Evolutionary conservation across 2,329 filamentous ascomycete species (phyloP), one percentile per base, ranked within the genome.

Genomic region (Fusarium sp.): DNA sequence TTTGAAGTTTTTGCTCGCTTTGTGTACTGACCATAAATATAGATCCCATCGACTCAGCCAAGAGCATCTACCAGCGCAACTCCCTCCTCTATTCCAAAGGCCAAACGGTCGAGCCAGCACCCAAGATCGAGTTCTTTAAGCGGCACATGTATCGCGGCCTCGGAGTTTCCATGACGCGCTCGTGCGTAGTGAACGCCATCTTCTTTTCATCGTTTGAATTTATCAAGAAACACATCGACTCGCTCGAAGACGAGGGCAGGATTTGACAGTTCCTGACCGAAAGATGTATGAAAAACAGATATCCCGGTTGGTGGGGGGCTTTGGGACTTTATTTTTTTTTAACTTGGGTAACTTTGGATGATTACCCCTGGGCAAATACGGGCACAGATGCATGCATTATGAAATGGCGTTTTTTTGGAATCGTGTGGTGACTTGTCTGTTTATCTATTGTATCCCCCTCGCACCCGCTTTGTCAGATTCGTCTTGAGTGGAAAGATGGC

Each of bases 191-290:
- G 76, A 97, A 97, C 81, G 94, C 94, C 75, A 93, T 97, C 78
- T 97, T 97, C 87, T 97, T 97, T 85, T 95, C 93, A 50, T 93
- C 92, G 43, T 97, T 97, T 81, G 94, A 97, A 84, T 92, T 94
- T 78, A 89, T 94, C 78, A 97, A 97, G 85, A 92, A 91, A 81
- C 86, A 87, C 73, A 90, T 91, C 82, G 88, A 89, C 79, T 82
- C 84, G 11, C 83, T 89, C 73, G 87, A 90, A 43, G 87, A 90
- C 59, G 78, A 81, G 25, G 68, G 72, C 38, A 71, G 43, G 63
- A 43, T 45, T 33, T 74, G 66, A 72, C 22, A 60, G 15, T 2
- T 33, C 22, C 33, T n/a, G 33, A 37, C 20, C 20, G 22, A 30
- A 33, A 25, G 11, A 58, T 52, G 32, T 43, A 43, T 59, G 17